Evolutionary conservation across 2,329 filamentous ascomycete species (phyloP).

Genomic region (Neofusicoccum umdonicola): DNA sequence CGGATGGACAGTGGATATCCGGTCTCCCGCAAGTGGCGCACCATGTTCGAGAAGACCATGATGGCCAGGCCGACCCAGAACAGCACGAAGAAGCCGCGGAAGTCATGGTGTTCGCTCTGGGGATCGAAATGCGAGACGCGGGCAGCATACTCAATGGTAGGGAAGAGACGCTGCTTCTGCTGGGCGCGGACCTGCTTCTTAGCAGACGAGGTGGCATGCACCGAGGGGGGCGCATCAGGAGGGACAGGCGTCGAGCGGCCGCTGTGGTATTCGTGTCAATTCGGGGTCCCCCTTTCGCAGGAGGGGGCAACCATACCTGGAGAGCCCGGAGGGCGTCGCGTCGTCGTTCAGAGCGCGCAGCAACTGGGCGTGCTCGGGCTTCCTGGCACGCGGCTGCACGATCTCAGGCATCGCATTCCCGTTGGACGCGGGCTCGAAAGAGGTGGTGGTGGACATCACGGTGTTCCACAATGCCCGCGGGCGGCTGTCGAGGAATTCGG

Average conservation of each 20-base stretch:
- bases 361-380: conserved; percentile 33
- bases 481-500: not conserved
- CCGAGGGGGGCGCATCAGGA: conserved; percentile 88
- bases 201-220: conserved; percentile 78
- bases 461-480: conserved; percentile 1
- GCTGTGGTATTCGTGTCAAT: conserved; percentile 45
- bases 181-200: conserved; percentile 80
- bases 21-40: conserved; percentile 91
- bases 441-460: conserved; percentile 11
- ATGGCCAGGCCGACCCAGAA: conserved; percentile 98
- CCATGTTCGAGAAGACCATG: conserved; percentile 92
- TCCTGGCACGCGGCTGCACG: conserved; percentile 36
- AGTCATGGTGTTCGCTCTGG: conserved; percentile 86
- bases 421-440: conserved; percentile 19
- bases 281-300: conserved; percentile 1
- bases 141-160: conserved; percentile 85
- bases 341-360: conserved; percentile 36
- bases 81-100: conserved; percentile 94
- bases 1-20: conserved; percentile 80
- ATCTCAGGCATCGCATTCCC: conserved; percentile 26
- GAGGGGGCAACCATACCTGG: conserved; percentile 27
- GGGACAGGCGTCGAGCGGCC: conserved; percentile 81
- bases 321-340: conserved; percentile 32
- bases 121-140: conserved; percentile 96
- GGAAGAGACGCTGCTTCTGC: conserved; percentile 81